Percentiles rank a stretch among this genome's conserved stretches.
These are phyloP conservation scores for Lepidium aucheri DNA, from an alignment of 345 rosid species.

Conservation along the genomic window DNA sequence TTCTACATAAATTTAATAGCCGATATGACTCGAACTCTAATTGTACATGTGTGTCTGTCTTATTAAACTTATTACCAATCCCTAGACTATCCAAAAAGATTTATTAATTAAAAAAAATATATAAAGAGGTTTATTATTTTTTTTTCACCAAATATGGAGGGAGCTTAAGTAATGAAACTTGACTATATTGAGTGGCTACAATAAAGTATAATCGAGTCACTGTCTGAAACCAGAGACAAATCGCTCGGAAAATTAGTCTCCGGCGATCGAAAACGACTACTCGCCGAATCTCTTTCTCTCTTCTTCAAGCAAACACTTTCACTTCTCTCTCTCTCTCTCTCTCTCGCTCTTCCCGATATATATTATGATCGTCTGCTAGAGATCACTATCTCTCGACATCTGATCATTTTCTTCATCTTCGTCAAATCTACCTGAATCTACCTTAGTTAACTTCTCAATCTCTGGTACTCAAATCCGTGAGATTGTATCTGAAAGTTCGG, in stretches of 20 bases:
- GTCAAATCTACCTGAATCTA: background rate
- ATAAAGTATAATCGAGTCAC: background rate
- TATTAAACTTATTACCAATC: too few relatives aligned
- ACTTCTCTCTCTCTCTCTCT: slow-evolving; percentile 8
- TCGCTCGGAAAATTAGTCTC: slow-evolving; percentile 15
- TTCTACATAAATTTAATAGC: too few relatives aligned
- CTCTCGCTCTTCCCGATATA: too few relatives aligned
- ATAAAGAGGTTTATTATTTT: too few relatives aligned
- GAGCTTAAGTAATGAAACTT: background rate
- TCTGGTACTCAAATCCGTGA: slow-evolving; percentile 23
- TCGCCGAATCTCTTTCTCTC: slow-evolving; percentile 38
- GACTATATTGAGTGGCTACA: background rate
- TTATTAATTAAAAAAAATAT: too few relatives aligned
- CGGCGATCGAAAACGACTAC: slow-evolving; percentile 47
- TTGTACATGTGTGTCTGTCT: too few relatives aligned
- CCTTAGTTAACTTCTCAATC: background rate
- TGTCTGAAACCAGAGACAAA: slow-evolving; percentile 12
- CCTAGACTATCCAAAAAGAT: too few relatives aligned
- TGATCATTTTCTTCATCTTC: background rate
- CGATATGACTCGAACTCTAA: too few relatives aligned
- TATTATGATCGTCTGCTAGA: slow-evolving; percentile 30
- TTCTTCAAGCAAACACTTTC: slow-evolving; percentile 59
- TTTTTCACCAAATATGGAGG: too few relatives aligned
- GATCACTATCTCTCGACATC: slow-evolving; percentile 16
- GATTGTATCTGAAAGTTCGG: background rate